A percentile compares a stretch with the other conserved stretches of the same genome.
These are phyloP conservation scores for Trichoderma arundinaceum DNA, from an alignment of 2,329 filamentous ascomycete species.

Conservation along the genomic window DNA sequence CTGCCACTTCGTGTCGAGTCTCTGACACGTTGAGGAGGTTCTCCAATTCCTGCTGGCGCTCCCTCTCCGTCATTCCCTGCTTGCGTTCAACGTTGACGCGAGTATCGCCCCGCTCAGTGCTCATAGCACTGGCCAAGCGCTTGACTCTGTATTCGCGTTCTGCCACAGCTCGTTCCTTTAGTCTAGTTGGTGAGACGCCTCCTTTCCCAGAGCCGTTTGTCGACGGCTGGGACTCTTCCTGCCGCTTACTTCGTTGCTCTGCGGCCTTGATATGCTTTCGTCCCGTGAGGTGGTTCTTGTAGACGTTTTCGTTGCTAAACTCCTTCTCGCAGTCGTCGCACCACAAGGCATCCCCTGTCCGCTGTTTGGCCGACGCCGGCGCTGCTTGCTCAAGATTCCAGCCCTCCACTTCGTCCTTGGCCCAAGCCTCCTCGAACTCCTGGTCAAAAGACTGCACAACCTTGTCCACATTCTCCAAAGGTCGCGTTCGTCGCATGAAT, in stretches of 20 bases:
- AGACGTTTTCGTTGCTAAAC: slow-evolving; percentile 94
- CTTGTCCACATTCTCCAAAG: slow-evolving; percentile 83
- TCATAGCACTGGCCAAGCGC: slow-evolving; percentile 80
- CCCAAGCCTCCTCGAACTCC: slow-evolving; percentile 86
- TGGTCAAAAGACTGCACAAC: slow-evolving; percentile 76
- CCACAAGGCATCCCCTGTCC: slow-evolving; percentile 72
- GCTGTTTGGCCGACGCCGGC: slow-evolving; percentile 39
- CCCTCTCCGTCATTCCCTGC: slow-evolving; percentile 95
- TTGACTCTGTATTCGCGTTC: slow-evolving; percentile 85
- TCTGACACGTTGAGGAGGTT: slow-evolving; percentile 67
- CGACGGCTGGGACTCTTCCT: slow-evolving; percentile 46
- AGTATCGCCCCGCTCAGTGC: slow-evolving; percentile 85
- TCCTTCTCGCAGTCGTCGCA: slow-evolving; percentile 92
- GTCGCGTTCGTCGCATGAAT: slow-evolving; percentile 83
- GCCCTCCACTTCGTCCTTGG: slow-evolving; percentile 75
- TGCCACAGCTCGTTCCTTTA: slow-evolving; percentile 90
- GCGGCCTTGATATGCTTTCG: slow-evolving; percentile 92
- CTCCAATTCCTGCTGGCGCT: slow-evolving; percentile 91
- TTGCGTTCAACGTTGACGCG: slow-evolving; percentile 94
- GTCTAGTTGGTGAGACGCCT: slow-evolving; percentile 53
- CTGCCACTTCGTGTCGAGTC: slow-evolving; percentile 45
- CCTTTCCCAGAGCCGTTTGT: slow-evolving; percentile 39
- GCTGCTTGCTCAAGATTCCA: slow-evolving; percentile 68
- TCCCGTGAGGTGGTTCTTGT: slow-evolving; percentile 84
- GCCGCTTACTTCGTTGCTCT: slow-evolving; percentile 63